Conservation (phyloP, 2,329 filamentous ascomycete species). For the Chaetothyriales sp. region DNA sequence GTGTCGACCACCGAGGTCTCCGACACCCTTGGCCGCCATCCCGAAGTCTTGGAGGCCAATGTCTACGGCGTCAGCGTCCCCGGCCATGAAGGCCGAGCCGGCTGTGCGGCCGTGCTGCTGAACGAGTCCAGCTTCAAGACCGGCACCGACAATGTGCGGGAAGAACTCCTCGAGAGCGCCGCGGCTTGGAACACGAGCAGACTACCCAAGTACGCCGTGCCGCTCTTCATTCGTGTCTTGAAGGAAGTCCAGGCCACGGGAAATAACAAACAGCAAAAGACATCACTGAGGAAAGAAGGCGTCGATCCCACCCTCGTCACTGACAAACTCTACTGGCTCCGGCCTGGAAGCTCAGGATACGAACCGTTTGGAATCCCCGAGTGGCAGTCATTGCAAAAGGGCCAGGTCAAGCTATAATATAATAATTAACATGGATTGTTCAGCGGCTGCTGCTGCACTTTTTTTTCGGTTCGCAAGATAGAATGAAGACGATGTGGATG, state of each 20-base stretch:
- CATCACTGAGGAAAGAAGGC: slow-evolving; percentile 53
- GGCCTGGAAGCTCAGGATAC: slow-evolving; percentile 42
- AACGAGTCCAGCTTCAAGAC: background rate
- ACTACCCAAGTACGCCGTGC: slow-evolving; percentile 60
- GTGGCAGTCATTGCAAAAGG: slow-evolving; percentile 53
- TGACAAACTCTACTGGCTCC: slow-evolving; percentile 51
- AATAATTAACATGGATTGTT: too few species aligned
- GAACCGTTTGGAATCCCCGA: slow-evolving; percentile 50
- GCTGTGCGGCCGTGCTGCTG: slow-evolving; percentile 40
- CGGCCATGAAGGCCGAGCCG: slow-evolving; percentile 52
- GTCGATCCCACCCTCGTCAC: slow-evolving; percentile 45
- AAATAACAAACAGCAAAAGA: slow-evolving; percentile 82
- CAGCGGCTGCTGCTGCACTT: too few species aligned
- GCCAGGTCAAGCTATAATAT: slow-evolving; percentile 53
- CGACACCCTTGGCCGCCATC: slow-evolving; percentile 44
- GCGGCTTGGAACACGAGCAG: slow-evolving; percentile 28
- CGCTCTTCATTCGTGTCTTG: slow-evolving; percentile 59
- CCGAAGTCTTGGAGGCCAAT: slow-evolving; percentile 37
- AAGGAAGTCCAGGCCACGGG: slow-evolving; percentile 54
- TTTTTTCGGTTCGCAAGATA: too few species aligned
- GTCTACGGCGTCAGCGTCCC: slow-evolving; percentile 55
- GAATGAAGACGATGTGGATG: too few species aligned
- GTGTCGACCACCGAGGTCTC: slow-evolving; percentile 53
- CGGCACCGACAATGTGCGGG: background rate
- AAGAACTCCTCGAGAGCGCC: slow-evolving; percentile 11